Conservation (phyloP, 306 rosid genomes). For the Gillenia trifoliata region DNA sequence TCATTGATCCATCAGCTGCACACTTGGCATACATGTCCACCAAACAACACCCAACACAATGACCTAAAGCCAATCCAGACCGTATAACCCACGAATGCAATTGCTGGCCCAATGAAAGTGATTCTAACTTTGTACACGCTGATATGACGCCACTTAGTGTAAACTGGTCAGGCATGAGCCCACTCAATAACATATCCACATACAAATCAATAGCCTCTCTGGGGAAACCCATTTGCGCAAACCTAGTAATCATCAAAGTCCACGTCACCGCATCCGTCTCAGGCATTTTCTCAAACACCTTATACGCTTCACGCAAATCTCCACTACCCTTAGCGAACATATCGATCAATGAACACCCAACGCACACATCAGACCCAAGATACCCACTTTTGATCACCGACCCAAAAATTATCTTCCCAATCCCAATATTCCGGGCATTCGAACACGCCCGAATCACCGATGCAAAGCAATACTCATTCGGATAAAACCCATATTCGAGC, state of each 20-base stretch:
- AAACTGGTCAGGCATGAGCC: slow-evolving; percentile 16
- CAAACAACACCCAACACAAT: slow-evolving; percentile 20
- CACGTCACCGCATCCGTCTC: slow-evolving; percentile 9
- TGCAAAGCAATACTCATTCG: slow-evolving; percentile 18
- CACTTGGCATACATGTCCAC: slow-evolving; percentile 24
- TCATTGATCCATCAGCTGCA: slow-evolving; percentile 1
- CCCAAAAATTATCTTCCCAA: slow-evolving; percentile 11
- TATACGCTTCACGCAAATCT: slow-evolving; percentile 9
- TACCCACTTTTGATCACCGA: slow-evolving; percentile 10
- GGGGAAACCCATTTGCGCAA: slow-evolving; percentile 1
- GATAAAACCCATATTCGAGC: slow-evolving; percentile 2
- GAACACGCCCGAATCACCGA: slow-evolving; percentile 18
- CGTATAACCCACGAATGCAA: slow-evolving; percentile 14
- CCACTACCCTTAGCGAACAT: slow-evolving; percentile 12
- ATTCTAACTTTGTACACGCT: slow-evolving; percentile 10
- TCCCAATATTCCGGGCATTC: background rate
- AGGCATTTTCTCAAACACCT: slow-evolving; percentile 20
- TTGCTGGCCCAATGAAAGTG: slow-evolving; percentile 8
- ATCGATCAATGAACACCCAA: slow-evolving; percentile 19
- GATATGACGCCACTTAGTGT: slow-evolving; percentile 3
- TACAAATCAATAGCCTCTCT: slow-evolving; percentile 8
- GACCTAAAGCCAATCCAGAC: slow-evolving; percentile 8
- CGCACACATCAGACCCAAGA: slow-evolving; percentile 13
- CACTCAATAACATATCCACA: background rate
- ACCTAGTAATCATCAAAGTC: slow-evolving; percentile 21